phyloP scores from a whole-genome alignment of 768 basidiomycete species.

The Suillus subalutaceus region DNA sequence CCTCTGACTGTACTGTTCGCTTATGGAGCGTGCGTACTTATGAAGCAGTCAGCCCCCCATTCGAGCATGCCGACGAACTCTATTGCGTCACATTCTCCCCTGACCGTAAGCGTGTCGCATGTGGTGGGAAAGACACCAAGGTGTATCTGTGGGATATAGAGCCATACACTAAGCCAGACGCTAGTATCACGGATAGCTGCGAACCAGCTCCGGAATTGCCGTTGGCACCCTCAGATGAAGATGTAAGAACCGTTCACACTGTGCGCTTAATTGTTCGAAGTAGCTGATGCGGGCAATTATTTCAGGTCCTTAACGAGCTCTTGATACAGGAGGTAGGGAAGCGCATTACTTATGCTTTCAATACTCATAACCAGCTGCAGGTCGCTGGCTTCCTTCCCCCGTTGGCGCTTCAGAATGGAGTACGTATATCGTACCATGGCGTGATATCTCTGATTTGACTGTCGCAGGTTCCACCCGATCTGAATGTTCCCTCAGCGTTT shows the following conservation, averaged over 20 bases:
- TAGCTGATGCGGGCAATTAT: background rate
- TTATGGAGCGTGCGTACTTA: conserved; percentile 29
- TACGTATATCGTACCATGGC: background rate
- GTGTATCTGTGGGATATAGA: conserved; percentile 37
- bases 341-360: background rate
- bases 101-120: conserved; percentile 32
- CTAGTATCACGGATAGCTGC: conserved; percentile 19
- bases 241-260: background rate
- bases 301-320: background rate
- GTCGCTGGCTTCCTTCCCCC: conserved; percentile 9
- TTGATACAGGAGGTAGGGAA: conserved; percentile 5
- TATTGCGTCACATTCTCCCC: conserved; percentile 33
- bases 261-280: background rate
- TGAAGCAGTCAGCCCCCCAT: conserved; percentile 22
- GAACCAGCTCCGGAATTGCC: conserved; percentile 2
- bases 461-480: background rate
- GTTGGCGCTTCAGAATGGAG: conserved; percentile 2
- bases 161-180: conserved; percentile 24
- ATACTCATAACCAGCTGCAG: background rate
- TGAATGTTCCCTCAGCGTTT: conserved; percentile 2
- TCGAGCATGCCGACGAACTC: conserved; percentile 31
- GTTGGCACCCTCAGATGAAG: conserved; percentile 7
- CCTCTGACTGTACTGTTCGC: conserved; percentile 34
- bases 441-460: background rate
- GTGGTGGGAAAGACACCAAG: conserved; percentile 28